Evolutionary conservation across 2,329 filamentous ascomycete species (phyloP).

Genomic region (Cercospora beticola): DNA sequence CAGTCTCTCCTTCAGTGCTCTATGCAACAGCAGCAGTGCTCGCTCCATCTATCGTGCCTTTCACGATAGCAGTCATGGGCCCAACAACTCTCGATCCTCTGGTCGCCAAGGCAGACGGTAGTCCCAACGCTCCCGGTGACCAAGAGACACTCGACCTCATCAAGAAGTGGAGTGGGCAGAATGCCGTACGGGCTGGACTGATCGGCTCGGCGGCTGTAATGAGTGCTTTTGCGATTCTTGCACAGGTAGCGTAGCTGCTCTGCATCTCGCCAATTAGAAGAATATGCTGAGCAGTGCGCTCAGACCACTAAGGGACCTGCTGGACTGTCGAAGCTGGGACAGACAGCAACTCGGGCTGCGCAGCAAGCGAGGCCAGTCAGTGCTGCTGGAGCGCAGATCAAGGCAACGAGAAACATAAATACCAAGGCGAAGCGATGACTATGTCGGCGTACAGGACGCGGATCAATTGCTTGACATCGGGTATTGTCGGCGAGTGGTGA

Average conservation of each 20-base stretch:
- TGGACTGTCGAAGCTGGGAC: constrained; percentile 4
- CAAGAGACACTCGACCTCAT: constrained; percentile 28
- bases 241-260: constrained; percentile 15
- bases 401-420: neutral
- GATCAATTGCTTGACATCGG: neutral
- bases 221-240: constrained; percentile 22
- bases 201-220: constrained; percentile 23
- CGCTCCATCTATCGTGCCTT: constrained; percentile 31
- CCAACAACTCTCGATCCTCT: constrained; percentile 20
- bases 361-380: neutral
- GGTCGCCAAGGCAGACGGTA: constrained; percentile 22
- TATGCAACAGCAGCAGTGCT: constrained; percentile 28
- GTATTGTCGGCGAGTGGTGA: neutral
- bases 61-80: constrained; percentile 30
- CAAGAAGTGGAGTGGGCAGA: constrained; percentile 29
- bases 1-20: constrained; percentile 22
- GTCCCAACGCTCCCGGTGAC: constrained; percentile 20
- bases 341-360: neutral
- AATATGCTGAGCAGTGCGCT: constrained; percentile 1
- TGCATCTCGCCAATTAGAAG: neutral
- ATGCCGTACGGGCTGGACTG: constrained; percentile 24
- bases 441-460: neutral
- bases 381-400: constrained; percentile 8
- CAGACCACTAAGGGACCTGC: constrained; percentile 1
- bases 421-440: neutral